Percentiles rank a stretch among this genome's conserved stretches.
phyloP scores from a whole-genome alignment of 2,329 filamentous ascomycete species.

The Phyllosticta paracitricarpa region DNA sequence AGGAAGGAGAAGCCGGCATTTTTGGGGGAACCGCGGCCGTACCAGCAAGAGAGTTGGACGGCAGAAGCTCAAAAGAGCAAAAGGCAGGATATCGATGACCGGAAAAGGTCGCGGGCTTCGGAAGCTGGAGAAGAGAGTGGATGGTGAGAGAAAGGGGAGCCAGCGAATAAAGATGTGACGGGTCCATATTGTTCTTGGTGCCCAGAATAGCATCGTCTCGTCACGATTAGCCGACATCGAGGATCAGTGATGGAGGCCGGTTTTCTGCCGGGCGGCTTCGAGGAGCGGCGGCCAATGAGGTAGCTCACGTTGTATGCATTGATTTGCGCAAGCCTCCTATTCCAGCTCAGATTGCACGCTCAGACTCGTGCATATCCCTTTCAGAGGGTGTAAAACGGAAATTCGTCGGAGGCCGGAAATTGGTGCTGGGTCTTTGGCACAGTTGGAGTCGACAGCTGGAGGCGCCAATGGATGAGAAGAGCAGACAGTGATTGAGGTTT shows the following conservation, averaged over 20 bases:
- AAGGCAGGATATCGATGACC: neutral
- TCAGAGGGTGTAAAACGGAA: neutral
- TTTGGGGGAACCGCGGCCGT: neutral
- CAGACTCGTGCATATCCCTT: neutral
- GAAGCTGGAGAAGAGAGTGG: neutral
- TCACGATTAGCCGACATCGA: neutral
- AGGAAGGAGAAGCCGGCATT: neutral
- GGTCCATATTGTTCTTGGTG: neutral
- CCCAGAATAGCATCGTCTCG: neutral
- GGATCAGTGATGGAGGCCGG: neutral
- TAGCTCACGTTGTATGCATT: neutral
- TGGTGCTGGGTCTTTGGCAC: neutral
- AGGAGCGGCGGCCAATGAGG: neutral
- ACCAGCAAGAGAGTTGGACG: neutral
- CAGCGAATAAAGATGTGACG: neutral
- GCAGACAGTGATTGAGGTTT: neutral
- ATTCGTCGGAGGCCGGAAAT: neutral
- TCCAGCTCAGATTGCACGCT: neutral
- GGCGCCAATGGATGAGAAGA: neutral
- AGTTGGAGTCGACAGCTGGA: neutral
- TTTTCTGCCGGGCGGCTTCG: neutral
- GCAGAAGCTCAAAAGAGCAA: neutral
- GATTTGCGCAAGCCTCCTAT: neutral
- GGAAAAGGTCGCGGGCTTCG: neutral
- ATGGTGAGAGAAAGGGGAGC: neutral